Percentiles rank a stretch among this genome's conserved stretches.
Evolutionary conservation across 352 stramenopile species (phyloP).

Genomic region (Pythium sukuiense): DNA sequence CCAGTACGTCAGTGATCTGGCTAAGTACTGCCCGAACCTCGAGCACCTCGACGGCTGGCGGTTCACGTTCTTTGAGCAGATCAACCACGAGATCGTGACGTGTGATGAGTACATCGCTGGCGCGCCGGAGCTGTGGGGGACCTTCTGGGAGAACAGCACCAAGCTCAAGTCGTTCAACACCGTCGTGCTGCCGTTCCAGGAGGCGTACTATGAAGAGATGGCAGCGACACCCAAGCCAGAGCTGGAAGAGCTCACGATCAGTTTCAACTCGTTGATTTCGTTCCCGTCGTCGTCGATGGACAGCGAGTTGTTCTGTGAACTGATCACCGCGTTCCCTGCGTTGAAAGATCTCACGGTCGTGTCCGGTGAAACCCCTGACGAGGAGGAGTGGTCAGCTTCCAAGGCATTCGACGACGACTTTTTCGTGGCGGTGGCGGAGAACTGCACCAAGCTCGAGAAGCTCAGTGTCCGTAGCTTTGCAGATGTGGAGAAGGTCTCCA

Average conservation of each 20-base stretch:
- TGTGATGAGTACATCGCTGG: slow-evolving; percentile 17
- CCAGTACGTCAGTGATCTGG: slow-evolving; percentile 12
- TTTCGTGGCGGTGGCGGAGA: slow-evolving; percentile 2
- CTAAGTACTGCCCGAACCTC: slow-evolving; percentile 21
- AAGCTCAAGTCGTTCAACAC: slow-evolving; percentile 24
- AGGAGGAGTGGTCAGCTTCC: slow-evolving; percentile 7
- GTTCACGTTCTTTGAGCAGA: slow-evolving; percentile 25
- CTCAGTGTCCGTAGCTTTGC: slow-evolving; percentile 9
- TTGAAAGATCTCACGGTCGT: slow-evolving; percentile 13
- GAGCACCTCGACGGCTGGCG: slow-evolving; percentile 30
- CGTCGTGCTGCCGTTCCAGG: slow-evolving; percentile 13
- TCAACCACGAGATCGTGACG: slow-evolving; percentile 21
- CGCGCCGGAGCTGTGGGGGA: slow-evolving; percentile 4
- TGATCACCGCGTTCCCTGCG: slow-evolving; percentile 2
- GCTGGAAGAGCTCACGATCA: slow-evolving; percentile 18
- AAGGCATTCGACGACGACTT: slow-evolving; percentile 18
- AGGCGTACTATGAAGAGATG: slow-evolving; percentile 9
- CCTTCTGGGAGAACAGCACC: slow-evolving; percentile 6
- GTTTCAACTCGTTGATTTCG: slow-evolving; percentile 18
- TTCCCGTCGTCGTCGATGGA: background rate
- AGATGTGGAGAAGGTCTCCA: slow-evolving; percentile 4
- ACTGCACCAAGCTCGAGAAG: slow-evolving; percentile 13
- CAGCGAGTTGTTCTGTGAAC: slow-evolving; percentile 6
- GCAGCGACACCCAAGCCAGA: slow-evolving; percentile 5
- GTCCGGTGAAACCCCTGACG: background rate